A percentile compares a stretch with the other conserved stretches of the same genome.
phyloP scores from a whole-genome alignment of 2,329 filamentous ascomycete genomes.

The Arthroderma sp. region DNA sequence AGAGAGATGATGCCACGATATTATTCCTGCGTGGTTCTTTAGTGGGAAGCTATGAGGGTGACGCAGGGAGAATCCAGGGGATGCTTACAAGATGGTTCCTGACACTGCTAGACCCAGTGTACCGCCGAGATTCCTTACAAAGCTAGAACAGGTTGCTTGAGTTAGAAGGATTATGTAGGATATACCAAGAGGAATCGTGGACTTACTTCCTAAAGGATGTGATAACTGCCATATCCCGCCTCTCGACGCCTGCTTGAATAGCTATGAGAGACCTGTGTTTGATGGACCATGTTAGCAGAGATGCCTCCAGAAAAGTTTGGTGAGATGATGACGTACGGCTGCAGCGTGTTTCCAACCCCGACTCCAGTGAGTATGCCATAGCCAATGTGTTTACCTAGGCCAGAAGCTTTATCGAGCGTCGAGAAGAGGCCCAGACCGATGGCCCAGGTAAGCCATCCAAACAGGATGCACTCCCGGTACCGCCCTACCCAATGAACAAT shows the following conservation, averaged over 20 bases:
- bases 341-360: slow-evolving; percentile 42
- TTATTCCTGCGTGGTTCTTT: slow-evolving; percentile 22
- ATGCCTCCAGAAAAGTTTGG: neutral
- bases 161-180: neutral
- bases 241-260: slow-evolving; percentile 30
- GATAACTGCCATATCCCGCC: slow-evolving; percentile 32
- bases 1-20: slow-evolving; percentile 16
- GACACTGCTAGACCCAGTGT: slow-evolving; percentile 32
- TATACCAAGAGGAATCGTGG: neutral
- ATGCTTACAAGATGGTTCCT: slow-evolving; percentile 30
- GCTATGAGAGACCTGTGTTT: slow-evolving; percentile 22
- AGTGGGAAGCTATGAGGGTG: too few species aligned
- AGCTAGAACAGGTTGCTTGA: slow-evolving; percentile 19
- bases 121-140: slow-evolving; percentile 32
- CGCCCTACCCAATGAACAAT: slow-evolving; percentile 43
- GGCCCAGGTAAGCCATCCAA: slow-evolving; percentile 43
- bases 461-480: slow-evolving; percentile 44
- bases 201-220: slow-evolving; percentile 28
- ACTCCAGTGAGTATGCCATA: slow-evolving; percentile 43
- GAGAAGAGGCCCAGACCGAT: slow-evolving; percentile 43
- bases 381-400: slow-evolving; percentile 43
- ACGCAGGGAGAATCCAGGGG: neutral
- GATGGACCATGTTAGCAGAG: neutral
- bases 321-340: slow-evolving; percentile 25
- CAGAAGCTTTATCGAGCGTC: slow-evolving; percentile 38